A percentile compares a stretch with the other conserved stretches of the same genome.
phyloP scores from a whole-genome alignment of 305 asterid species.

The Fraxinus nigra region DNA sequence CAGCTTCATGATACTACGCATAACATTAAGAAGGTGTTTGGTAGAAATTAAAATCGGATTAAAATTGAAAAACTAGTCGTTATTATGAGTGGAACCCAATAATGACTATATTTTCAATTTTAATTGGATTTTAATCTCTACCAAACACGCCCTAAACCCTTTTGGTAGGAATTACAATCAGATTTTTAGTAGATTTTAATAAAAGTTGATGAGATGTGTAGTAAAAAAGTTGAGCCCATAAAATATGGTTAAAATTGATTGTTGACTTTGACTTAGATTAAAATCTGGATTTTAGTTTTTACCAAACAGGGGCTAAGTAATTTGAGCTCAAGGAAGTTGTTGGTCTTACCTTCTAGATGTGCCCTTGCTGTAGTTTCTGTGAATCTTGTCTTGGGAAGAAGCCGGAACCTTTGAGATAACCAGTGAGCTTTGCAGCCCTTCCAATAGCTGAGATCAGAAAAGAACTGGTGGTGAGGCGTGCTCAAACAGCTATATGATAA shows the following conservation, averaged over 20 bases:
- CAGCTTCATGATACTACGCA: slow-evolving; percentile 4
- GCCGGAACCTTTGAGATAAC: slow-evolving; percentile 67
- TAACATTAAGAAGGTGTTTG: neutral
- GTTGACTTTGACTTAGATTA: neutral
- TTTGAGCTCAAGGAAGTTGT: slow-evolving; percentile 15
- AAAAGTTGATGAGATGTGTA: neutral
- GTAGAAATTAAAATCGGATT: no score
- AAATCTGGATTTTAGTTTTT: neutral
- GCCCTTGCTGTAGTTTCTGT: slow-evolving; percentile 52
- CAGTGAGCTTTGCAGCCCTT: slow-evolving; percentile 91
- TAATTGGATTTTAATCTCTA: no score
- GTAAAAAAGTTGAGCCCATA: neutral
- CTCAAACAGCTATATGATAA: neutral
- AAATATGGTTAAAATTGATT: neutral
- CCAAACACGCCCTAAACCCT: no score
- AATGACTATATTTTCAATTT: no score
- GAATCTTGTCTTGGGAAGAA: slow-evolving; percentile 69
- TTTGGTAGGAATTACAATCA: neutral
- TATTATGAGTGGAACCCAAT: no score
- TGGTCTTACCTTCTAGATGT: slow-evolving; percentile 45
- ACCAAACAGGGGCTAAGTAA: neutral
- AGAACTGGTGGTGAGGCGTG: neutral
- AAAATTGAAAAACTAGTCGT: no score
- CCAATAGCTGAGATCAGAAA: slow-evolving; percentile 64
- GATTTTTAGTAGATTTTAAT: neutral